Base-by-base conservation (phyloP, 306 rosid genomes). In the Quercus ilex region DNA sequence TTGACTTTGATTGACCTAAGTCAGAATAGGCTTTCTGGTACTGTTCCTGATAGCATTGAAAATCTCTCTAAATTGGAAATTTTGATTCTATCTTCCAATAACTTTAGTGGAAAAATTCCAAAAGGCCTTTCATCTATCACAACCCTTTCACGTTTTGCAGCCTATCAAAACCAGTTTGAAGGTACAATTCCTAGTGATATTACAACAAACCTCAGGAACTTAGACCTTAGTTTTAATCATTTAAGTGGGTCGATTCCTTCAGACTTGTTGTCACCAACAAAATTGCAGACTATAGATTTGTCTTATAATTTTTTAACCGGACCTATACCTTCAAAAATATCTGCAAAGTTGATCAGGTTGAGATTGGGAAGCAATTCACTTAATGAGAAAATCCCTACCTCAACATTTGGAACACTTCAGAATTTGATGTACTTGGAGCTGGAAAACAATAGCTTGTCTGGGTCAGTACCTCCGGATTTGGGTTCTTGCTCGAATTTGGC, bases 361-460 rank as follows among this genome's bases (percentile, higher is more conserved):
- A 90, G 99, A 80, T 52, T 93, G 55, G 97, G 99, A 41, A 55
- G 62, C 58, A 95, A 95, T 83, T 13, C 0, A 0, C 89, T 95
- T 30, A 69, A 15, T 49, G 97, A 87, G 59, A 46, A 0, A 25
- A 77, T 95, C 77, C 89, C 94, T n/a, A 49, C 9, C 78, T 4
- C 18, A 30, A 53, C 68, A 38, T 77, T 83, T 72, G 14, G 6
- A 52, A 14, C 4, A 3, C 75, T 59, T 30, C 6, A 63, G 6
- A 65, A 73, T 0, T 73, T 93, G 90, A 87, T 30, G 11, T 90
- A 91, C 85, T 77, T 94, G 83, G 99, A 94, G 79, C 52, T 94
- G 74, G 93, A 92, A 12, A 30, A 55, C 74, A 94, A 94, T 80
- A 1, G 1, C 0, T 76, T 94, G 63, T 80, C 0, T 5, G 93